phyloP scores from a whole-genome alignment of 306 rosid genomes.

The Quercus ilex region DNA sequence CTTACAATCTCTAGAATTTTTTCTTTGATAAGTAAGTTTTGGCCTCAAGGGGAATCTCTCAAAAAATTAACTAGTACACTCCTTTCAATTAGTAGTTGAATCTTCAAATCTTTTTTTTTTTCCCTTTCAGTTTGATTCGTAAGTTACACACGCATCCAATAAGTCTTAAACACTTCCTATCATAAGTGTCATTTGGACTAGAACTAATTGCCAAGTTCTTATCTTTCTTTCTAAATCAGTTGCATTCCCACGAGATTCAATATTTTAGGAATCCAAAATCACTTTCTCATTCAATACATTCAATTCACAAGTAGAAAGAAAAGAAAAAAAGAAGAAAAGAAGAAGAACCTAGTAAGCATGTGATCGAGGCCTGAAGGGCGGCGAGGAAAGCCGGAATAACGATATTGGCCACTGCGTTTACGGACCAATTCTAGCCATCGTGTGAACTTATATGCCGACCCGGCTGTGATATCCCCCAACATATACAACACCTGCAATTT shows the following conservation, averaged over 20 bases:
- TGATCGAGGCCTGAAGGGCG: conserved; percentile 28
- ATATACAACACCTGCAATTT: conserved; percentile 67
- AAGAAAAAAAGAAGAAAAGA: neutral
- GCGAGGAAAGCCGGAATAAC: conserved; percentile 70
- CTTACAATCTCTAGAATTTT: neutral
- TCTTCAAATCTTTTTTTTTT: neutral
- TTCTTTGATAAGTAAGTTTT: neutral
- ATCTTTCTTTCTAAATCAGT: neutral
- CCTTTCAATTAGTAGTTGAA: neutral
- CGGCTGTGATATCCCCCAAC: conserved; percentile 86
- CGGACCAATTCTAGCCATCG: conserved; percentile 96
- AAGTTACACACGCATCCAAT: no score
- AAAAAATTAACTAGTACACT: no score
- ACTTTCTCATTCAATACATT: neutral
- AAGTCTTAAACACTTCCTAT: no score
- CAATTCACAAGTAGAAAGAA: neutral
- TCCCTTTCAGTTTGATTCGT: no score
- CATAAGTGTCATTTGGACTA: no score
- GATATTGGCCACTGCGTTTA: conserved; percentile 56
- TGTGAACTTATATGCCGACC: conserved; percentile 74
- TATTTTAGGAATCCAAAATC: neutral
- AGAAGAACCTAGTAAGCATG: conserved; percentile 53
- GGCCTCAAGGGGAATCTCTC: no score
- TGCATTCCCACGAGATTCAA: neutral
- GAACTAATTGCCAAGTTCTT: neutral